Evolutionary conservation across 352 stramenopile species (phyloP).

Genomic region (Pythium grandisporangium): DNA sequence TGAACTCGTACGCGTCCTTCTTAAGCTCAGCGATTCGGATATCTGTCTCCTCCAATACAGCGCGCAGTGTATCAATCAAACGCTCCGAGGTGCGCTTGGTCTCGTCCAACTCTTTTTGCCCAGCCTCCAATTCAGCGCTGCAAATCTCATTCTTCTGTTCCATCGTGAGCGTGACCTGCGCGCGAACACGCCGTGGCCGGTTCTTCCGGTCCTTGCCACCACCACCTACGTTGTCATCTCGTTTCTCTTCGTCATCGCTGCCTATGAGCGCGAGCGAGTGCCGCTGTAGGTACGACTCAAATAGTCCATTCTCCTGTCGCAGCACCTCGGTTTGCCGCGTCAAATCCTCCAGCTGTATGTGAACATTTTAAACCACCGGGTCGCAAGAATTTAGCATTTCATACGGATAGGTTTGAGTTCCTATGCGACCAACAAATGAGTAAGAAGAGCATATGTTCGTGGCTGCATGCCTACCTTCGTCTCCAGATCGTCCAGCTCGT

Average conservation of each 20-base stretch:
- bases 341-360: slow-evolving; percentile 70
- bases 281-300: slow-evolving; percentile 77
- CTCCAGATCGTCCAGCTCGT: slow-evolving; percentile 68
- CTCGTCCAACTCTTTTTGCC: slow-evolving; percentile 86
- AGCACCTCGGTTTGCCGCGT: slow-evolving; percentile 83
- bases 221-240: no score
- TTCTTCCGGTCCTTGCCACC: slow-evolving; percentile 46
- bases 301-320: slow-evolving; percentile 87
- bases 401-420: no score
- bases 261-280: slow-evolving; percentile 30
- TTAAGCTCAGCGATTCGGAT: slow-evolving; percentile 93
- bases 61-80: slow-evolving; percentile 90
- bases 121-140: slow-evolving; percentile 78
- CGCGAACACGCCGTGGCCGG: slow-evolving; percentile 41
- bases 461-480: slow-evolving; percentile 27
- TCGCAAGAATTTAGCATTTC: no score
- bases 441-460: not conserved
- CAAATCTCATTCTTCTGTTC: slow-evolving; percentile 92
- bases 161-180: slow-evolving; percentile 74
- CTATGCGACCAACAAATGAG: not conserved
- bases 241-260: slow-evolving; percentile 67
- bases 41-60: slow-evolving; percentile 91
- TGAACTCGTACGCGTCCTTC: slow-evolving; percentile 96
- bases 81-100: slow-evolving; percentile 86
- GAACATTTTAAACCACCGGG: no score